A percentile compares a stretch with the other conserved stretches of the same genome.
phyloP scores from a whole-genome alignment of 1,284 basidiomycete species.

The Jaminaea rosea region DNA sequence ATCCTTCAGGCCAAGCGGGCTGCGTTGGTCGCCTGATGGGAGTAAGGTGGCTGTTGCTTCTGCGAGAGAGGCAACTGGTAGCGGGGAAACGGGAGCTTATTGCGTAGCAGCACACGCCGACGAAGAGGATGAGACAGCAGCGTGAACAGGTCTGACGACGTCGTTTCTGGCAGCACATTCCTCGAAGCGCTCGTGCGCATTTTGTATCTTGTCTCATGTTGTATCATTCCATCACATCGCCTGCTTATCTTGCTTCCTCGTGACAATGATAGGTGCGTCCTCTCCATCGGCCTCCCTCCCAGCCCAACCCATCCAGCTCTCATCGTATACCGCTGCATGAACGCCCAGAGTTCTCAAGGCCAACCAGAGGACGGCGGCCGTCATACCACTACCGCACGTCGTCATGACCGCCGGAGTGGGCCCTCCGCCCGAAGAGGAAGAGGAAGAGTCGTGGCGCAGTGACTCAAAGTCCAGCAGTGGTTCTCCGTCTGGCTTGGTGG shows the following conservation, averaged over 20 bases:
- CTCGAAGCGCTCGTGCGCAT: too few species aligned
- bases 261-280: too few species aligned
- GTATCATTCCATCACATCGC: too few species aligned
- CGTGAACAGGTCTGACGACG: too few species aligned
- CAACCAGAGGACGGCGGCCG: constrained; percentile 83
- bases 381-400: constrained; percentile 67
- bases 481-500: neutral
- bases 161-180: too few species aligned
- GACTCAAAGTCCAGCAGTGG: constrained; percentile 21
- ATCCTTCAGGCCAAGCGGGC: neutral
- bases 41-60: neutral
- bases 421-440: constrained; percentile 17
- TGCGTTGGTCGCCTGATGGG: neutral
- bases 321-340: constrained; percentile 64
- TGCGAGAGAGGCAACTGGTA: neutral
- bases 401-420: constrained; percentile 22
- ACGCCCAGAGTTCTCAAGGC: constrained; percentile 64
- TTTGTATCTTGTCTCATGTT: too few species aligned
- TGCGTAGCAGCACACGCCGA: too few species aligned
- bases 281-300: too few species aligned
- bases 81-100: constrained; percentile 49
- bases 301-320: constrained; percentile 50
- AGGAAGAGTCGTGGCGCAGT: constrained; percentile 40
- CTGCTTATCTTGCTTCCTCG: too few species aligned
- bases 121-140: too few species aligned